Evolutionary conservation across 1,139 yeast genomes (phyloP).

Genomic region (Suhomyces yuchorum): DNA sequence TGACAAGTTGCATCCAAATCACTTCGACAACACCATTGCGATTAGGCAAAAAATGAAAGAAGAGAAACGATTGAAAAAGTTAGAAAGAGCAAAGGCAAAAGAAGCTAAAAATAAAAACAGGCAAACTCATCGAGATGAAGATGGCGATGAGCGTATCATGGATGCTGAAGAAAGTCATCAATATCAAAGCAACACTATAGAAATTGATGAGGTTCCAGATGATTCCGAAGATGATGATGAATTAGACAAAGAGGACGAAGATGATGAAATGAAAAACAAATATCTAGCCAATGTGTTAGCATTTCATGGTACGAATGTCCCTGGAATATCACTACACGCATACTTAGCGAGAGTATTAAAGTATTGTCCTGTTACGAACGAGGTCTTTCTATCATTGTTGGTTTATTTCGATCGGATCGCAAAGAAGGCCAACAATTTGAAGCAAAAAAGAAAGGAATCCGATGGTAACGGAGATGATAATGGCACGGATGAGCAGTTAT

Average conservation of each 20-base stretch:
- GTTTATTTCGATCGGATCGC: slow-evolving; percentile 96
- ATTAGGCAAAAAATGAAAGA: slow-evolving; percentile 47
- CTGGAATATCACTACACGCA: slow-evolving; percentile 89
- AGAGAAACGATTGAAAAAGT: slow-evolving; percentile 33
- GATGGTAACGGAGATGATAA: slow-evolving; percentile 17
- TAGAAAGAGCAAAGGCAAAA: slow-evolving; percentile 20
- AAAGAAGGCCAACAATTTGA: slow-evolving; percentile 70
- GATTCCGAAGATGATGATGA: slow-evolving; percentile 21
- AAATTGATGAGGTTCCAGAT: slow-evolving; percentile 11
- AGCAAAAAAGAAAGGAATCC: slow-evolving; percentile 26
- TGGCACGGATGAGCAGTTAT: slow-evolving; percentile 54
- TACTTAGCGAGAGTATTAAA: slow-evolving; percentile 87
- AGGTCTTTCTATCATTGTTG: slow-evolving; percentile 83
- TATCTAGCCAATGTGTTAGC: slow-evolving; percentile 79
- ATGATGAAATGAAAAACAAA: slow-evolving; percentile 52
- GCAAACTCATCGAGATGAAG: slow-evolving; percentile 20
- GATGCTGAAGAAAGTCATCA: slow-evolving; percentile 13
- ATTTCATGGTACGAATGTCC: slow-evolving; percentile 93
- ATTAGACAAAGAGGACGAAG: slow-evolving; percentile 40
- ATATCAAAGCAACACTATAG: slow-evolving; percentile 11
- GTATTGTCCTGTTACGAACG: slow-evolving; percentile 97
- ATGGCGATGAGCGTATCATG: slow-evolving; percentile 18
- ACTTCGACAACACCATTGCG: slow-evolving; percentile 55
- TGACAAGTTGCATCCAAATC: slow-evolving; percentile 78
- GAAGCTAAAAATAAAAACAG: slow-evolving; percentile 20